Evolutionary conservation across 352 stramenopile genomes (phyloP), one percentile per base, ranked within the genome.

Genomic region (Saprolegnia parasitica): DNA sequence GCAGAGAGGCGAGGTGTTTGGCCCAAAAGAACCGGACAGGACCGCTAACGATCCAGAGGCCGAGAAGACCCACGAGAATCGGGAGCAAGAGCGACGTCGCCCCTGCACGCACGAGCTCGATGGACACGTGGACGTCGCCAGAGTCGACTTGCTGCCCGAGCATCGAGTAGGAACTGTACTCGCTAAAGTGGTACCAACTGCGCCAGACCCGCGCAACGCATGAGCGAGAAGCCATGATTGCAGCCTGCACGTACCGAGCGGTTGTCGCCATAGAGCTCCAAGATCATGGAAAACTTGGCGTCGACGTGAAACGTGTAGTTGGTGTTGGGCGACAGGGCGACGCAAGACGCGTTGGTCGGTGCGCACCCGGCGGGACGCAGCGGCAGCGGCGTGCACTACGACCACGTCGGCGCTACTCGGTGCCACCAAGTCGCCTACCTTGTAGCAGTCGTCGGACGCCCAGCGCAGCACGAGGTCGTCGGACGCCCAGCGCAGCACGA

Each of bases 121-220:
- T 56, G n/a, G 58, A 56, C 23, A 39, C 45, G 35, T 67, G 58
- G n/a, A 67, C 42, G 8, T 67, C 58, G 13, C 58, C 58, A 37
- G 58, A 42, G 40, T 56, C 42, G 45, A 67, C 35, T 67, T 67
- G 37, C 45, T 67, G 58, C 20, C 35, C 58, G 15, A 55, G 58
- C 58, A 67, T 67, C n/a, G 58, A 42, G 45, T 67, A 67, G 0
- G 52, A 24, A 13, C 37, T 40, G 5, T 39, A 24, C 10, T 67
- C 58, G 13, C 8, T 32, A 21, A 67, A 67, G 23, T 24, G 20
- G 42, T 67, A 56, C 6, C 26, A 9, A 11, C 37, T 42, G 6
- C 18, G 13, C 58, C 58, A 67, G 37, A 67, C 58, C 58, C 56
- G 29, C 18, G 2, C 26, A 16, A 32, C 29, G 20, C 52, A 46